Percentiles rank a stretch among this genome's conserved stretches.
Conservation (phyloP, 306 rosid species). For the Leucaena leucocephala region DNA sequence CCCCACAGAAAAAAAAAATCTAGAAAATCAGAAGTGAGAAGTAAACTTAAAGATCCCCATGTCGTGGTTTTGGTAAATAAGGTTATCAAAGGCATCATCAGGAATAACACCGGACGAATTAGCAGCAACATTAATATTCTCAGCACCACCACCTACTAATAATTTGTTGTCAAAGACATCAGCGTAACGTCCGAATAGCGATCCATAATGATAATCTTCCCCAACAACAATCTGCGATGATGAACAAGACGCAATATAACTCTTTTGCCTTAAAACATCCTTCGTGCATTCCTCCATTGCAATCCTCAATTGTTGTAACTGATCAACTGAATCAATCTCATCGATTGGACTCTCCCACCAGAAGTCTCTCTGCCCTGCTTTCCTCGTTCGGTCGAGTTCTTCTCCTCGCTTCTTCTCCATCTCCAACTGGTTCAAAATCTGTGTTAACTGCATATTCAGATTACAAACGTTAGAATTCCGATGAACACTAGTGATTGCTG, state of each 20-base stretch:
- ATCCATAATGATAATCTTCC: not conserved
- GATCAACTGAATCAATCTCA: constrained; percentile 28
- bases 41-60: constrained; percentile 29
- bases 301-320: constrained; percentile 23
- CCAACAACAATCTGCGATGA: not conserved
- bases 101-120: not conserved
- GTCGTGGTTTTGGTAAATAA: constrained; percentile 21
- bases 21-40: not conserved
- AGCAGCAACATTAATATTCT: not conserved
- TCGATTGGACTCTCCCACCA: constrained; percentile 36
- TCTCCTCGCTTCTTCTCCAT: constrained; percentile 27
- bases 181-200: not conserved
- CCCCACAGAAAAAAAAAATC: not conserved
- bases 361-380: constrained; percentile 20
- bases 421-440: constrained; percentile 21
- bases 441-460: constrained; percentile 28
- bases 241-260: constrained; percentile 6
- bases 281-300: constrained; percentile 29
- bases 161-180: not conserved
- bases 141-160: not conserved
- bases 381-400: constrained; percentile 16
- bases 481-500: not conserved
- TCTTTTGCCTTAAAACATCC: constrained; percentile 16
- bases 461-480: not conserved
- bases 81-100: not conserved